Conservation (phyloP, 306 rosid genomes). For the Gynostemma pentaphyllum region DNA sequence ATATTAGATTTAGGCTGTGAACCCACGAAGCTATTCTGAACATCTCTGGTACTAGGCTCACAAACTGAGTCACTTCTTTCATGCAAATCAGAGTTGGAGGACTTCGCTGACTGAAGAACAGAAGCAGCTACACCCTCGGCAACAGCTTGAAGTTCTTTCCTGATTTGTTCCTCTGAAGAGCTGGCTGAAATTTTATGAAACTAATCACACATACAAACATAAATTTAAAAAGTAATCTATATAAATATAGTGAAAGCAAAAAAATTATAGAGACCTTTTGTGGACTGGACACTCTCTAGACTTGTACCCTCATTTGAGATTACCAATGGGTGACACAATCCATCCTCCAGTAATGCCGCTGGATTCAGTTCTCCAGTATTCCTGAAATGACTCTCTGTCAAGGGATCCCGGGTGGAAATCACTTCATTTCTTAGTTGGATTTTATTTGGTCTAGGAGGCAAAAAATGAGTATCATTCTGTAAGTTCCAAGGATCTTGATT, state of each 20-base stretch:
- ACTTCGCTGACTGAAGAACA: conserved; percentile 43
- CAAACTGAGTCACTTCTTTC: conserved; percentile 22
- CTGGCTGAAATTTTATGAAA: conserved; percentile 15
- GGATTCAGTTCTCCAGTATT: conserved; percentile 26
- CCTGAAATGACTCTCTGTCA: conserved; percentile 28
- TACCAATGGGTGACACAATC: conserved; percentile 23
- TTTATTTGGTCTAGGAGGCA: conserved; percentile 40
- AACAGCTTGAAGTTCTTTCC: conserved; percentile 81
- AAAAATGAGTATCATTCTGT: conserved; percentile 44
- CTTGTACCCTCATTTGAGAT: conserved; percentile 32
- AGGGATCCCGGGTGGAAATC: conserved; percentile 26
- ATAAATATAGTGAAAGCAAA: background rate
- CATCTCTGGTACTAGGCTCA: conserved; percentile 22
- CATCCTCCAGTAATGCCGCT: conserved; percentile 34
- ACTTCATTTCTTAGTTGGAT: conserved; percentile 31
- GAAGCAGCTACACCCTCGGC: conserved; percentile 90
- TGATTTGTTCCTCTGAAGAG: conserved; percentile 62
- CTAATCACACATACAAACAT: background rate
- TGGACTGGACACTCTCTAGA: conserved; percentile 31
- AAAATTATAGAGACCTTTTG: conserved; percentile 34
- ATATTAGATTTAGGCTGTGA: conserved; percentile 17
- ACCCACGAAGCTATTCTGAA: conserved; percentile 21
- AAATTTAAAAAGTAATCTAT: conserved; percentile 10
- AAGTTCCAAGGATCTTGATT: conserved; percentile 79
- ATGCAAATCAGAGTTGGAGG: conserved; percentile 33